Evolutionary conservation across 306 rosid genomes (phyloP).

Genomic region (Senna tora): DNA sequence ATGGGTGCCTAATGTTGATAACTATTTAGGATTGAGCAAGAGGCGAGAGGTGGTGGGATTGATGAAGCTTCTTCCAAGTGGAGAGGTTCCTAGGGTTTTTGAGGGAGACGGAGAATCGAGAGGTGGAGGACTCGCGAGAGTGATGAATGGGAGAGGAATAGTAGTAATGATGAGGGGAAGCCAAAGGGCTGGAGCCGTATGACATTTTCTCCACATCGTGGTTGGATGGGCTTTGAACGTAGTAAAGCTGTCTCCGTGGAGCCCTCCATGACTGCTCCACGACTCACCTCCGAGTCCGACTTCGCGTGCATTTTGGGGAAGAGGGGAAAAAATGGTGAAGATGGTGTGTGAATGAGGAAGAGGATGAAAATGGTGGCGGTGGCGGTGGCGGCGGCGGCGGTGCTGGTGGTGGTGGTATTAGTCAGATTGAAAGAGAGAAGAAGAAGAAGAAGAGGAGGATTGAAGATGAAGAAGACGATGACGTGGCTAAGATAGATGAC

Average conservation of each 20-base stretch:
- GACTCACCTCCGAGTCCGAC: constrained; percentile 84
- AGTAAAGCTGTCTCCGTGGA: constrained; percentile 78
- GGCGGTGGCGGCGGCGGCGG: too few relatives aligned
- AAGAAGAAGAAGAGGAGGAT: too few relatives aligned
- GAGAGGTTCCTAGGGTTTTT: constrained; percentile 53
- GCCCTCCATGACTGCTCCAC: constrained; percentile 73
- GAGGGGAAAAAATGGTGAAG: too few relatives aligned
- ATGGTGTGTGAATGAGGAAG: too few relatives aligned
- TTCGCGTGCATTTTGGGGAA: constrained; percentile 76
- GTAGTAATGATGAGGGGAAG: constrained; percentile 76
- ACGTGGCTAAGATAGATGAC: too few relatives aligned
- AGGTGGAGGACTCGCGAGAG: constrained; percentile 93
- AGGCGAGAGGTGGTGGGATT: not conserved
- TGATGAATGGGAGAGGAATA: constrained; percentile 91
- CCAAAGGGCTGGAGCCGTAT: constrained; percentile 78
- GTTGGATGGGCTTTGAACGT: constrained; percentile 93
- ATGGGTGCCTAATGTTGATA: too few relatives aligned
- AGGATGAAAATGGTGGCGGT: too few relatives aligned
- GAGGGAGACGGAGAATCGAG: constrained; percentile 87
- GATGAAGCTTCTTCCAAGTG: constrained; percentile 68
- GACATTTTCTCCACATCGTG: constrained; percentile 96
- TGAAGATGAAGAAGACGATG: too few relatives aligned
- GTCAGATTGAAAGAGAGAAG: too few relatives aligned
- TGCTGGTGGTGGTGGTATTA: too few relatives aligned
- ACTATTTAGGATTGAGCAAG: too few relatives aligned